Base-by-base conservation (phyloP, 768 basidiomycete genomes). In the Suillus variegatus region DNA sequence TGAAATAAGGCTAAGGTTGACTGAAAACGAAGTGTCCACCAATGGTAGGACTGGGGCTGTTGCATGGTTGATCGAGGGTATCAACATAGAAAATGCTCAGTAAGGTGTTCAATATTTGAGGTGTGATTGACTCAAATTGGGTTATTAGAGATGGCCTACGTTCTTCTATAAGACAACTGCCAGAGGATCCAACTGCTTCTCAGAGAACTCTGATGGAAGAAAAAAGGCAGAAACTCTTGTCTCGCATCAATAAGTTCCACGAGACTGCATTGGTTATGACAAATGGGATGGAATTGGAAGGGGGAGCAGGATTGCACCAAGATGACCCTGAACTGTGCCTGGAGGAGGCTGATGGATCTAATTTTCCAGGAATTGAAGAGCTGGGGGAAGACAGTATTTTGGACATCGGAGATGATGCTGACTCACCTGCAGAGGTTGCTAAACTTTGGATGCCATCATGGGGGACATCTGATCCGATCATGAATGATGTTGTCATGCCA, bases 381-480 rank as follows among this genome's bases (percentile, higher is more conserved):
- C 8, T 7, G 10, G 44, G 51, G 25, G 46, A 22, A 4, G 22
- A 62, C 0, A 2, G n/a, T 14, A n/a, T 49, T 38, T n/a, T 46
- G 13, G 61, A 62, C 12, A 0, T 38, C 2, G 10, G 13, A 5
- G 40, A 13, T 13, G n/a, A 25, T 10, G 6, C 28, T 38, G 47
- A 46, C 43, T 28, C 41, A 32, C 14, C 61, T 32, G 61, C 41
- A 14, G 49, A 43, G 12, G 61, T 49, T 6, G 6, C 47, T 4
- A 22, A 46, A 16, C 16, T 58, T 16, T 64, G 62, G 56, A 64
- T 66, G 56, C 62, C 57, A 10, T 66, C 62, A 20, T 63, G 46
- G 40, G 46, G 36, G 9, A 56, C 38, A 2, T 18, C 47, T 28
- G 16, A 6, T 25, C 6, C 1, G 16, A 47, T 56, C n/a, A 40